Evolutionary conservation across 2,329 filamentous ascomycete species (phyloP).

Genomic region (Calycina marina): DNA sequence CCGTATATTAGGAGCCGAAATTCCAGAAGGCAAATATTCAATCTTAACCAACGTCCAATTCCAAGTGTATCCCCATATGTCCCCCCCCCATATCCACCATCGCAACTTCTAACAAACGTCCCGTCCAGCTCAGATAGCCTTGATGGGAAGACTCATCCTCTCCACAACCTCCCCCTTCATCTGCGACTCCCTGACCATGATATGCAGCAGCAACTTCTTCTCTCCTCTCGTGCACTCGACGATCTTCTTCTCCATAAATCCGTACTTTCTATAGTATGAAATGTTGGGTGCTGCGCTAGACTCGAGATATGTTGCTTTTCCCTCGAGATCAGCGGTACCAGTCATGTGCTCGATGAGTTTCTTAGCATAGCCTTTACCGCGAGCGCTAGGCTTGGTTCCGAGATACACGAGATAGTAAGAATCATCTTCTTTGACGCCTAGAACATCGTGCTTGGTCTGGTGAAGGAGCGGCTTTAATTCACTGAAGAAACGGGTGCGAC

Average conservation of each 20-base stretch:
- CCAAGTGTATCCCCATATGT: too few relatives aligned
- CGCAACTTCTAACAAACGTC: too few relatives aligned
- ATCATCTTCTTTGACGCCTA: constrained; percentile 50
- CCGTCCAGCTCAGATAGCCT: constrained; percentile 4
- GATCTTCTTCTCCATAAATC: constrained; percentile 50
- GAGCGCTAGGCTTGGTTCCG: constrained; percentile 56
- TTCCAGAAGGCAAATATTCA: too few relatives aligned
- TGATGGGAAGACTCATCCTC: too few relatives aligned
- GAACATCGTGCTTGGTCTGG: constrained; percentile 52
- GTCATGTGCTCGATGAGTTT: constrained; percentile 60
- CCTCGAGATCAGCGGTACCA: constrained; percentile 50
- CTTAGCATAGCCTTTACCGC: constrained; percentile 58
- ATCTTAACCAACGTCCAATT: too few relatives aligned
- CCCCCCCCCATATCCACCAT: too few relatives aligned
- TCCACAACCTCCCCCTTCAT: constrained; percentile 1
- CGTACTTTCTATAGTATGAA: constrained; percentile 59
- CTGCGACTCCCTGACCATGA: constrained; percentile 66
- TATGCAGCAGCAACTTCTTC: constrained; percentile 51
- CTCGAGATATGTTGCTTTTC: constrained; percentile 61
- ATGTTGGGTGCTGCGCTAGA: constrained; percentile 56
- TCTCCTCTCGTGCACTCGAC: constrained; percentile 45
- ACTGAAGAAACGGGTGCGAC: constrained; percentile 57
- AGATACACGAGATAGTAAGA: constrained; percentile 77
- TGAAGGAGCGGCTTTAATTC: constrained; percentile 66
- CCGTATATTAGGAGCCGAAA: too few relatives aligned